A percentile compares a stretch with the other conserved stretches of the same genome.
These are phyloP conservation scores for Tricladium varicosporioides DNA, from an alignment of 2,329 filamentous ascomycete species.

Conservation along the genomic window DNA sequence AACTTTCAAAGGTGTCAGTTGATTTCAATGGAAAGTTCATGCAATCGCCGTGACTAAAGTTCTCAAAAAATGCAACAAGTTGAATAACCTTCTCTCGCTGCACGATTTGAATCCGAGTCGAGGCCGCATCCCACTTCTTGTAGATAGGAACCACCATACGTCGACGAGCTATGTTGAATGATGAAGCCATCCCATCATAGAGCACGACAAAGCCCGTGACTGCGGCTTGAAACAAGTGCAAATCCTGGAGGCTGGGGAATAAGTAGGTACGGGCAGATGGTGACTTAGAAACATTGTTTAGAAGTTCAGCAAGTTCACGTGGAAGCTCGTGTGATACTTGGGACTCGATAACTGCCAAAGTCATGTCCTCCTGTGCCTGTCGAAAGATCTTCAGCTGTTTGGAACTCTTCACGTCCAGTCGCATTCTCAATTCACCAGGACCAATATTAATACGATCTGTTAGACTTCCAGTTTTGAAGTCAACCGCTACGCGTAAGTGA, in stretches of 20 bases:
- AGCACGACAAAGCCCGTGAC: slow-evolving; percentile 78
- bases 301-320: slow-evolving; percentile 56
- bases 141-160: slow-evolving; percentile 90
- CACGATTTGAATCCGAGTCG: slow-evolving; percentile 77
- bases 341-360: slow-evolving; percentile 70
- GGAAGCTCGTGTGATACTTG: slow-evolving; percentile 60
- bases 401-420: slow-evolving; percentile 58
- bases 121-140: slow-evolving; percentile 89
- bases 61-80: slow-evolving; percentile 82
- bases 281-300: slow-evolving; percentile 48
- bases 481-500: slow-evolving; percentile 69
- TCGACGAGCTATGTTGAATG: slow-evolving; percentile 78
- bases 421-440: slow-evolving; percentile 69
- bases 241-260: slow-evolving; percentile 62
- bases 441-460: slow-evolving; percentile 82
- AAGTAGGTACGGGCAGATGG: slow-evolving; percentile 68
- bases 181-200: slow-evolving; percentile 69
- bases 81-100: slow-evolving; percentile 73
- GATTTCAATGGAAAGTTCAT: slow-evolving; percentile 87
- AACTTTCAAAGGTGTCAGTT: slow-evolving; percentile 77
- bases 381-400: slow-evolving; percentile 67
- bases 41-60: slow-evolving; percentile 81
- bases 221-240: slow-evolving; percentile 77
- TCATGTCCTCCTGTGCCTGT: slow-evolving; percentile 73
- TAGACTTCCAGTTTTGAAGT: slow-evolving; percentile 73